Evolutionary conservation across 345 rosid genomes (phyloP), one percentile per base, ranked within the genome.

Genomic region (Pistacia integerrima): DNA sequence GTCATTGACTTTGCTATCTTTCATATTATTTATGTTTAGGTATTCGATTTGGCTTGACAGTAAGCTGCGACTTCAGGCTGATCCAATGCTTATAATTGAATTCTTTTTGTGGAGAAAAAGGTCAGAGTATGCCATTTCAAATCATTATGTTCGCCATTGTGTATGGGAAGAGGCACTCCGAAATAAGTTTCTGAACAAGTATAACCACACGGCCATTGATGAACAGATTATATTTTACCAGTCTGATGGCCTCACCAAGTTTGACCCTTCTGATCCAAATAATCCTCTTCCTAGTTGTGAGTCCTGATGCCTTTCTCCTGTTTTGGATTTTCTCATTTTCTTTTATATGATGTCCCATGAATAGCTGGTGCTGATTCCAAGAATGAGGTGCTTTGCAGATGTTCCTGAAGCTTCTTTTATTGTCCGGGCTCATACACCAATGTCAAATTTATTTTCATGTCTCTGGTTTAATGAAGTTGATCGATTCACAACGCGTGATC

Each of bases 381-480:
- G 66, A 54, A 65, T 66, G 18, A n/a, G 67, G 22, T 82, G 44
- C 67, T 80, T 35, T 85, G 79, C 85, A 93, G 99, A 92, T 91
- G 99, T 96, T 38, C 98, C 97, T 63, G 99, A 96, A 87, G 99
- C 97, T 75, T 93, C 98, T 41, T 92, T 96, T 76, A 96, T 93
- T 58, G 81, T 93, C 63, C 86, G 92, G 59, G 98, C 97, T 38
- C 98, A 91, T 79, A 96, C 97, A 46, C 91, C 97, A 62, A 93
- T 93, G 97, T 93, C 99, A 62, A 96, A 96, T 80, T 86, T 96
- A 69, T 93, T 96, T 85, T 79, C 99, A 2, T 96, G 99, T 64
- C 88, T 90, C 65, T 93, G 99, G 99, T 96, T 93, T 82, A 93
- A 92, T 74, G 97, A 96, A 84, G 97, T 96, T 74, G 87, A 91